These are phyloP conservation scores for Citrus reticulata DNA, from an alignment of 345 rosid genomes.

Conservation along the genomic window DNA sequence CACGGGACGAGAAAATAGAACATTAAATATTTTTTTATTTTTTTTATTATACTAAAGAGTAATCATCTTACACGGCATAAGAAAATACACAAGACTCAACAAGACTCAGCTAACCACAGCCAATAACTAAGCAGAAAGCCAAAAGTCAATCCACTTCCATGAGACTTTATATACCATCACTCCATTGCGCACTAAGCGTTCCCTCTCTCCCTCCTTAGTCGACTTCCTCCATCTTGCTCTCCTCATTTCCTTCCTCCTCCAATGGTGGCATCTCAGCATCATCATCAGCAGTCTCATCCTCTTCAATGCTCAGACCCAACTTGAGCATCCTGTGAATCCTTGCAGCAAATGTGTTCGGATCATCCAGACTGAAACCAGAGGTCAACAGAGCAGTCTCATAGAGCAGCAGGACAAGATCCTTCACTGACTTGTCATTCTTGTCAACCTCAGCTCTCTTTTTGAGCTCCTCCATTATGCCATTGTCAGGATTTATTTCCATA, in stretches of 20 bases:
- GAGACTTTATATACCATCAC: no score
- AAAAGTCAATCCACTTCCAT: neutral
- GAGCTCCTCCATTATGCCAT: slow-evolving; percentile 54
- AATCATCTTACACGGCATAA: no score
- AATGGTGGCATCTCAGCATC: slow-evolving; percentile 40
- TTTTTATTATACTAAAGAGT: no score
- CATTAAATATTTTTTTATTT: neutral
- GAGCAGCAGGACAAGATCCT: slow-evolving; percentile 43
- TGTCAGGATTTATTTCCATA: slow-evolving; percentile 54
- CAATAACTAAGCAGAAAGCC: neutral
- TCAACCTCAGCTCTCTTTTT: slow-evolving; percentile 53
- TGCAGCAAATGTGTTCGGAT: slow-evolving; percentile 45
- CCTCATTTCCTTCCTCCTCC: slow-evolving; percentile 49
- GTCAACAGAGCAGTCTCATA: slow-evolving; percentile 52
- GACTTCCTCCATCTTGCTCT: slow-evolving; percentile 62
- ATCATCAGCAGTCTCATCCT: slow-evolving; percentile 28
- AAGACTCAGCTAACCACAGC: neutral
- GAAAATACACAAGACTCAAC: neutral
- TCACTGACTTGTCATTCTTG: slow-evolving; percentile 56
- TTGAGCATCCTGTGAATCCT: slow-evolving; percentile 61
- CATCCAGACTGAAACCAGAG: slow-evolving; percentile 57
- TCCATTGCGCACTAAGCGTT: no score
- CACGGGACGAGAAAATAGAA: neutral
- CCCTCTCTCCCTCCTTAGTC: slow-evolving; percentile 16
- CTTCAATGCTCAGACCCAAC: slow-evolving; percentile 51